Evolutionary conservation across 805 yeast genomes (phyloP).

Genomic region (Metschnikowia noctiluminum): DNA sequence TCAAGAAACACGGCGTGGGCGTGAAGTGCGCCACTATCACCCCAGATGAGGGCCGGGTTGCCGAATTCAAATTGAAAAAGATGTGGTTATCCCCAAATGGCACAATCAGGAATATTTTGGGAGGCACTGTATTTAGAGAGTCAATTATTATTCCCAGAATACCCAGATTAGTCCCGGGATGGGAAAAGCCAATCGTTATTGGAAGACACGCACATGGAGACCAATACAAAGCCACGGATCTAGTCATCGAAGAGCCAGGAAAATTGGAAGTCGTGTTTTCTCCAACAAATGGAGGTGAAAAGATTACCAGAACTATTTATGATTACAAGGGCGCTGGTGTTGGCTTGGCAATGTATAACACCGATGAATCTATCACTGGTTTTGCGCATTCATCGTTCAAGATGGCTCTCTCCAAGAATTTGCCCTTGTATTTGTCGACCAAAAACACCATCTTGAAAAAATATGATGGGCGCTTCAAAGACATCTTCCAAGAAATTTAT

Average conservation of each 20-base stretch:
- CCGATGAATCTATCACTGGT: constrained; percentile 83
- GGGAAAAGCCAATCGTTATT: constrained; percentile 94
- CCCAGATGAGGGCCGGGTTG: constrained; percentile 94
- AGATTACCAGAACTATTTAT: constrained; percentile 57
- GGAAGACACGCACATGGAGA: constrained; percentile 98
- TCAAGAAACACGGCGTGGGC: constrained; percentile 84
- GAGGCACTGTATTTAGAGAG: constrained; percentile 96
- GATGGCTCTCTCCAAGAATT: constrained; percentile 72
- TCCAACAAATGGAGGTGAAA: constrained; percentile 60
- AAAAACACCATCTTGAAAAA: constrained; percentile 92
- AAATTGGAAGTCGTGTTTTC: constrained; percentile 72
- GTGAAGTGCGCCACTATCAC: constrained; percentile 98
- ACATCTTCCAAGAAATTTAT: constrained; percentile 80
- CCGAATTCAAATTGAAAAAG: constrained; percentile 85
- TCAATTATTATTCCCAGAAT: constrained; percentile 88
- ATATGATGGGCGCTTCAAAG: constrained; percentile 95
- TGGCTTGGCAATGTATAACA: constrained; percentile 92
- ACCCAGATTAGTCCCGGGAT: constrained; percentile 84
- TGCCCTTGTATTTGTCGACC: constrained; percentile 84
- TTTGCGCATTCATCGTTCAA: constrained; percentile 93
- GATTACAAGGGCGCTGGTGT: constrained; percentile 73
- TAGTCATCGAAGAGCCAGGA: constrained; percentile 77
- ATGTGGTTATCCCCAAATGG: constrained; percentile 99
- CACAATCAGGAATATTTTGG: constrained; percentile 90
- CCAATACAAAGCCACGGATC: constrained; percentile 91